Evolutionary conservation across 1,139 yeast genomes (phyloP), one percentile per base, ranked within the genome.

Genomic region (Geotrichum cucujoidarum): DNA sequence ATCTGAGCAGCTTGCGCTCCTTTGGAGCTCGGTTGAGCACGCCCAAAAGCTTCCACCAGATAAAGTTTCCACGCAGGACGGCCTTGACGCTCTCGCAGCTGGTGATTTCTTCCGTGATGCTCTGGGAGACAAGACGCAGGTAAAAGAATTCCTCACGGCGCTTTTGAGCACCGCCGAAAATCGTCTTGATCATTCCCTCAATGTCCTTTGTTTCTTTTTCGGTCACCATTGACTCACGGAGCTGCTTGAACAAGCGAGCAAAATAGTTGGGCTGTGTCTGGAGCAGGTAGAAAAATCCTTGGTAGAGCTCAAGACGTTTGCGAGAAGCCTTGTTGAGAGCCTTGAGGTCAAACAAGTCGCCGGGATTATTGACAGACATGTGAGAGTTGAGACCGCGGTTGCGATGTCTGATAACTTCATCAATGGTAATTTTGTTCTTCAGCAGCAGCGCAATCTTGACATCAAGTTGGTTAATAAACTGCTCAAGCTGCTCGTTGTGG

Each of bases 211-310:
- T 58, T 46, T 66, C 71, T 40, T 57, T 66, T 34, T 63, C 72
- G 4, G 62, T 60, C 37, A 60, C 55, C 11, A 57, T 57, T 30
- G 58, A 54, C 11, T 56, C 56, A 16, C 58, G 57, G 24, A 62
- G 50, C 32, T 57, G 59, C 44, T 68, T 61, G 50, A 81, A 75
- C 35, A 88, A 65, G 27, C 81, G 70, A 1, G 81, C 74, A 60
- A 92, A 74, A 61, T 92, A 92, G 0, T 66, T 66, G 0, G 96
- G 89, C 60, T 86, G 88, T 0, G 95, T 86, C 62, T 94, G 98
- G 35, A 94, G 66, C 39, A 90, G 70, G 59, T 83, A 92, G 58
- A 92, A 83, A 49, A 92, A 64, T 7, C 86, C 83, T 58, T 85
- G 96, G 64, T 84, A 86, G 1, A 79, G 63, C 53, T 81, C 87